These are phyloP conservation scores for Hansenula anomala DNA, from an alignment of 1,139 yeast genomes.

Conservation along the genomic window DNA sequence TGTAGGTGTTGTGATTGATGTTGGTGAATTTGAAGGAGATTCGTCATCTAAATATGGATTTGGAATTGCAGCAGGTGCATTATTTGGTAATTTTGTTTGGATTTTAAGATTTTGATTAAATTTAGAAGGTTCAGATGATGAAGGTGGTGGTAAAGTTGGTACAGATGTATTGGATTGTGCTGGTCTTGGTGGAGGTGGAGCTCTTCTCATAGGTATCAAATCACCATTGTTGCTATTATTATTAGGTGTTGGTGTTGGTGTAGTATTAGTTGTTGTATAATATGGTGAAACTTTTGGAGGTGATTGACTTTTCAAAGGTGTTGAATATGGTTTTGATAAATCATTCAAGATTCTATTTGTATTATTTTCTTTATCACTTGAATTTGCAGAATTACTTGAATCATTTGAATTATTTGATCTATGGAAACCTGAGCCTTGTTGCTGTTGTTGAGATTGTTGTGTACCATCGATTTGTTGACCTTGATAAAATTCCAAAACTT, in stretches of 20 bases:
- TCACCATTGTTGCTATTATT: slow-evolving; percentile 8
- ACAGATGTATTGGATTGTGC: slow-evolving; percentile 6
- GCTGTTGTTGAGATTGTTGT: slow-evolving; percentile 23
- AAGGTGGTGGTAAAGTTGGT: slow-evolving; percentile 13
- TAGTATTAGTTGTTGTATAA: slow-evolving; percentile 9
- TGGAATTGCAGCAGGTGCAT: slow-evolving; percentile 23
- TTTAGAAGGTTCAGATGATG: slow-evolving; percentile 5
- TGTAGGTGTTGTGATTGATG: not conserved
- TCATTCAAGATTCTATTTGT: slow-evolving; percentile 17
- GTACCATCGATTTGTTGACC: slow-evolving; percentile 31
- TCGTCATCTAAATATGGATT: slow-evolving; percentile 21
- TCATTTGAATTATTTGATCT: slow-evolving; percentile 18
- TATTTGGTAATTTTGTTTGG: slow-evolving; percentile 15
- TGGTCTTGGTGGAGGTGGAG: slow-evolving; percentile 39
- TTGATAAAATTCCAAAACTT: slow-evolving; percentile 82
- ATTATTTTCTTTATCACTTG: slow-evolving; percentile 15
- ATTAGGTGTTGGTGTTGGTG: slow-evolving; percentile 5
- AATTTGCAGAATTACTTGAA: slow-evolving; percentile 13
- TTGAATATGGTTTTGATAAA: slow-evolving; percentile 21
- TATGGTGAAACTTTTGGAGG: slow-evolving; percentile 24
- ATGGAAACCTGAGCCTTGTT: slow-evolving; percentile 9
- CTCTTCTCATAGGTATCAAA: slow-evolving; percentile 40
- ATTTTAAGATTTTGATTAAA: slow-evolving; percentile 24
- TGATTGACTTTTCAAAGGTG: slow-evolving; percentile 17
- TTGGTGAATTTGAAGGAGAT: slow-evolving; percentile 6